These are phyloP conservation scores for Guyanaporus albipodus DNA, from an alignment of 768 basidiomycete species.

Conservation along the genomic window DNA sequence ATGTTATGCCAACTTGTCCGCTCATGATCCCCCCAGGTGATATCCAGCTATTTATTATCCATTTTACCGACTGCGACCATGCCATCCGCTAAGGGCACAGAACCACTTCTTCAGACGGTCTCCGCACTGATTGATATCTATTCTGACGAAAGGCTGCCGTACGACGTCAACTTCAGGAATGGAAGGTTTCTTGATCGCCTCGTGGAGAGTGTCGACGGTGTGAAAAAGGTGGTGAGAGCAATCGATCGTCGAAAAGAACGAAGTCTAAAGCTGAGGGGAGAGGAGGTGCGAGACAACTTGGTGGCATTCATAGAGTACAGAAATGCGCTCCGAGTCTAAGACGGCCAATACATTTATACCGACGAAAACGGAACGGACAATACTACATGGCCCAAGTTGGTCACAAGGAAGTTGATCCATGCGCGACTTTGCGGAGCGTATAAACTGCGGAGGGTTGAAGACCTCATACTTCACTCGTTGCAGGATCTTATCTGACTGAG, in stretches of 20 bases:
- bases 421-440: conserved; percentile 27
- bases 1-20: neutral
- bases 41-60: conserved; percentile 64
- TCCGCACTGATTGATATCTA: conserved; percentile 91
- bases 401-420: conserved; percentile 24
- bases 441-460: conserved; percentile 1
- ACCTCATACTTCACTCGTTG: conserved; percentile 38
- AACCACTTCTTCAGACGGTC: conserved; percentile 70
- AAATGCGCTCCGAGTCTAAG: conserved; percentile 45
- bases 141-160: conserved; percentile 78
- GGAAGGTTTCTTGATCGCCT: conserved; percentile 55
- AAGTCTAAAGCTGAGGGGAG: conserved; percentile 64
- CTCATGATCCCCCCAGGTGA: conserved; percentile 39
- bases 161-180: conserved; percentile 77
- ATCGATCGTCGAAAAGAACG: conserved; percentile 65
- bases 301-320: conserved; percentile 75
- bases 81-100: conserved; percentile 47
- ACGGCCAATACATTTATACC: no score
- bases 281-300: conserved; percentile 74
- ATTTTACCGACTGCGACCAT: conserved; percentile 45
- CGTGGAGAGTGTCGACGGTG: conserved; percentile 52
- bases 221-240: conserved; percentile 57
- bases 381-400: neutral
- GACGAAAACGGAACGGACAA: neutral
- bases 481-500: no score